phyloP scores from a whole-genome alignment of 352 stramenopile species.

The Aphanomyces invadans region DNA sequence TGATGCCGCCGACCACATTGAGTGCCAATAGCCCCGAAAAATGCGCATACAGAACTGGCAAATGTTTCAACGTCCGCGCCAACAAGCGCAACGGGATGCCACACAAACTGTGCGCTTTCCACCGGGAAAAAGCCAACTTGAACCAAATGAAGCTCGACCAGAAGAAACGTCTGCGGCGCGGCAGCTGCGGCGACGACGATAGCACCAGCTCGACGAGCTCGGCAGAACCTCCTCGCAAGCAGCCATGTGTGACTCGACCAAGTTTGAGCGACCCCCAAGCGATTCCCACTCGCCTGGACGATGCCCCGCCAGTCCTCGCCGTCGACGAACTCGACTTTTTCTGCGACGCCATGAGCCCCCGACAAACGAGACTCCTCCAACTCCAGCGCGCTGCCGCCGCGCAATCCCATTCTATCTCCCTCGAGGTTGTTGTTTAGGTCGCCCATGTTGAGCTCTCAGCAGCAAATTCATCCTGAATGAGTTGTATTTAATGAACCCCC shows the following conservation, averaged over 20 bases:
- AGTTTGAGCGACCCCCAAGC: background rate
- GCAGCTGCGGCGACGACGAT: background rate
- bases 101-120: slow-evolving; percentile 26
- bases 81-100: slow-evolving; percentile 22
- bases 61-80: slow-evolving; percentile 22
- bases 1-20: too few relatives aligned
- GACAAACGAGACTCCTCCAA: background rate
- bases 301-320: background rate
- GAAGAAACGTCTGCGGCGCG: slow-evolving; percentile 15
- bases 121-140: slow-evolving; percentile 25
- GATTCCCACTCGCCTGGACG: background rate
- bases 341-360: background rate
- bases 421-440: background rate
- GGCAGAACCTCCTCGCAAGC: background rate
- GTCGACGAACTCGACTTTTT: slow-evolving; percentile 21
- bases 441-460: too few relatives aligned
- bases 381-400: background rate
- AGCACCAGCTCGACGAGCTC: background rate
- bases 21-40: slow-evolving; percentile 1
- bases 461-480: too few relatives aligned
- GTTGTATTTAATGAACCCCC: too few relatives aligned
- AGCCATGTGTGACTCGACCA: background rate
- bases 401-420: background rate
- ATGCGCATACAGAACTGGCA: slow-evolving; percentile 18
- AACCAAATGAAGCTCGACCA: slow-evolving; percentile 27